A percentile compares a stretch with the other conserved stretches of the same genome.
These are phyloP conservation scores for Suhomyces bribrorum DNA, from an alignment of 1,139 yeast genomes.

Conservation along the genomic window DNA sequence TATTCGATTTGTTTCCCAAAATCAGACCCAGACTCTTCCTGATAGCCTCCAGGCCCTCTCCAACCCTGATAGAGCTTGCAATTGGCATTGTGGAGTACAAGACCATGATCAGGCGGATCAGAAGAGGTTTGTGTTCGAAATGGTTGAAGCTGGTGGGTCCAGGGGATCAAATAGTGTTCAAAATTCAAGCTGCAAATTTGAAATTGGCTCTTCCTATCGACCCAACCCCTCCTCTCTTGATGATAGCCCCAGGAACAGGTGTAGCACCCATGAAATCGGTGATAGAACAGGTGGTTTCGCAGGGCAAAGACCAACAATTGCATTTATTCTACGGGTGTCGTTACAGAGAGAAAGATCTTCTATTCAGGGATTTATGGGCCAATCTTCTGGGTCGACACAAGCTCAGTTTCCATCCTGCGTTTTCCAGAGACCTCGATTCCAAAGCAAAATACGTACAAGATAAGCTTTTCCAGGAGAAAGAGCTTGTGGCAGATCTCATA, in stretches of 20 bases:
- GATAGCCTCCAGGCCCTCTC: slow-evolving; percentile 64
- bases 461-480: slow-evolving; percentile 51
- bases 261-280: slow-evolving; percentile 83
- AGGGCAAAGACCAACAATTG: slow-evolving; percentile 25
- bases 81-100: slow-evolving; percentile 85
- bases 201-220: slow-evolving; percentile 24
- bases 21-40: slow-evolving; percentile 83
- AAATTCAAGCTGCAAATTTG: slow-evolving; percentile 52
- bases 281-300: slow-evolving; percentile 38
- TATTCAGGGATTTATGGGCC: slow-evolving; percentile 61
- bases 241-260: slow-evolving; percentile 92
- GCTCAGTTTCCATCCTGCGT: slow-evolving; percentile 20
- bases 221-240: slow-evolving; percentile 53
- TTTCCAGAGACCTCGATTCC: slow-evolving; percentile 30
- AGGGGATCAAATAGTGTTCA: slow-evolving; percentile 56
- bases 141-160: slow-evolving; percentile 59
- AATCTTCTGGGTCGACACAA: slow-evolving; percentile 29
- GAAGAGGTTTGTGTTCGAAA: slow-evolving; percentile 82
- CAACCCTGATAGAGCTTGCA: slow-evolving; percentile 56
- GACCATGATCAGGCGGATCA: slow-evolving; percentile 71
- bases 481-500: slow-evolving; percentile 52
- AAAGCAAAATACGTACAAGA: slow-evolving; percentile 74
- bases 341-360: slow-evolving; percentile 61
- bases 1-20: slow-evolving; percentile 75
- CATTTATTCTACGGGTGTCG: slow-evolving; percentile 80